Evolutionary conservation across 192 early-diverging fungal genomes (phyloP), one percentile per base, ranked within the genome.

Genomic region (Helicostylum pulchrum): DNA sequence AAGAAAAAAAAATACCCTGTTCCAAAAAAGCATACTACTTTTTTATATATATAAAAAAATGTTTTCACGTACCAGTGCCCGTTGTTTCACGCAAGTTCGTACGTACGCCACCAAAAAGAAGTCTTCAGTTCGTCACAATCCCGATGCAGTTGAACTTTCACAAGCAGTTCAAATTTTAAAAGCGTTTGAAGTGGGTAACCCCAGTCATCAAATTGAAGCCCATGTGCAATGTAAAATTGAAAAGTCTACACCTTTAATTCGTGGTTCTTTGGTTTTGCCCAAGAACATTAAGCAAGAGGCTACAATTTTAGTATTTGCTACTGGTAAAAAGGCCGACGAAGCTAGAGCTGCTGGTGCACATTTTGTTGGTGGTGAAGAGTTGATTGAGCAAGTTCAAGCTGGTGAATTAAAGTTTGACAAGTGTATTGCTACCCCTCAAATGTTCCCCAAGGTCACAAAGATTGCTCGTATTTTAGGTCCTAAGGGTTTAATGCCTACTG

Each of bases 401-500:
- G 87, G 83, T 49, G 70, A 87, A 61, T 54, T 94, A 32, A 68
- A 83, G 57, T 93, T 95, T 70, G 90, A 94, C 78, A 91, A 90
- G 66, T 90, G 88, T 60, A 76, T 98, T 53, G 83, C 93, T 7
- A 98, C 94, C 36, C 91, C 90, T 31, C 89, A 80, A 15, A 93
- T 96, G 89, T 87, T 93, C 75, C 93, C 94, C 23, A 76, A 84
- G 43, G 92, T 96, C 36, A 83, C 93, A 39, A 90, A 88, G 70
- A 88, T 98, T 72, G 96, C 94, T 6, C 85, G 88, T 51, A 71
- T 94, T 26, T 73, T 98, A 66, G 96, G 96, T 63, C 96, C 96
- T 26, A 93, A 92, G 71, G 93, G 93, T n/a, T 78, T 98, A 61
- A 97, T 98, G 96, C 96, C 96, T 21, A 95, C 88, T 3, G 77